These are phyloP conservation scores for Starmerella khaoyaiensis DNA, from an alignment of 805 yeast genomes.

Conservation along the genomic window DNA sequence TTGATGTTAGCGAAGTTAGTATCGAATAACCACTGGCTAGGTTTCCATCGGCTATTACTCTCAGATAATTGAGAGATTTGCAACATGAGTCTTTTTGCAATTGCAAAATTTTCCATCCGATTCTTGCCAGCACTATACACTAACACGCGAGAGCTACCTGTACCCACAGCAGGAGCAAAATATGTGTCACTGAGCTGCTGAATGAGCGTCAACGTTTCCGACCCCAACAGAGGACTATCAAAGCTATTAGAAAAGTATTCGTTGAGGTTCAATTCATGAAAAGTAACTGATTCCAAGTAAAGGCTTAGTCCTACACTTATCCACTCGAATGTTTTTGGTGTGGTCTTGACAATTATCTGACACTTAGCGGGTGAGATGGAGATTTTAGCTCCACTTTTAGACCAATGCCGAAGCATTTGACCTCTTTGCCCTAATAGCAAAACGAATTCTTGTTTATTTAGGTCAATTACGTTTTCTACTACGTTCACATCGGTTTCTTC, in stretches of 20 bases:
- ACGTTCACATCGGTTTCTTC: conserved; percentile 18
- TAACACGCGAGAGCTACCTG: conserved; percentile 9
- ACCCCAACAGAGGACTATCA: too few species aligned
- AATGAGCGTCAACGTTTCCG: conserved; percentile 16
- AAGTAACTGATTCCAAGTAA: conserved; percentile 24
- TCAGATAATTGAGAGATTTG: conserved; percentile 6
- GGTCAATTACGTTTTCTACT: conserved; percentile 27
- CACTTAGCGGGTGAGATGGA: conserved; percentile 27
- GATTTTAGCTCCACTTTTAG: conserved; percentile 33
- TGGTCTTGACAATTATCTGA: conserved; percentile 32
- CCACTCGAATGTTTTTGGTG: conserved; percentile 33
- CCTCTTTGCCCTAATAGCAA: conserved; percentile 33
- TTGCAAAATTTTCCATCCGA: conserved; percentile 8
- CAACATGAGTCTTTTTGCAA: conserved; percentile 20
- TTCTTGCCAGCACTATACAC: conserved; percentile 13
- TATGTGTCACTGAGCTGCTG: conserved; percentile 25
- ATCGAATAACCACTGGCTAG: conserved; percentile 15
- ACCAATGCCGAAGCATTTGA: conserved; percentile 30
- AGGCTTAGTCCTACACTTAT: conserved; percentile 28
- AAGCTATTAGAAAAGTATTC: too few species aligned
- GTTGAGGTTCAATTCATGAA: conserved; percentile 30
- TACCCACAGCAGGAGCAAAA: conserved; percentile 7
- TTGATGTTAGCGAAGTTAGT: conserved; percentile 7
- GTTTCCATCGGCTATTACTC: conserved; percentile 11
- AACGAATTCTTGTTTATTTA: conserved; percentile 33